phyloP scores from a whole-genome alignment of 2,329 filamentous ascomycete genomes.

The Lasiodiplodia gonubiensis region DNA sequence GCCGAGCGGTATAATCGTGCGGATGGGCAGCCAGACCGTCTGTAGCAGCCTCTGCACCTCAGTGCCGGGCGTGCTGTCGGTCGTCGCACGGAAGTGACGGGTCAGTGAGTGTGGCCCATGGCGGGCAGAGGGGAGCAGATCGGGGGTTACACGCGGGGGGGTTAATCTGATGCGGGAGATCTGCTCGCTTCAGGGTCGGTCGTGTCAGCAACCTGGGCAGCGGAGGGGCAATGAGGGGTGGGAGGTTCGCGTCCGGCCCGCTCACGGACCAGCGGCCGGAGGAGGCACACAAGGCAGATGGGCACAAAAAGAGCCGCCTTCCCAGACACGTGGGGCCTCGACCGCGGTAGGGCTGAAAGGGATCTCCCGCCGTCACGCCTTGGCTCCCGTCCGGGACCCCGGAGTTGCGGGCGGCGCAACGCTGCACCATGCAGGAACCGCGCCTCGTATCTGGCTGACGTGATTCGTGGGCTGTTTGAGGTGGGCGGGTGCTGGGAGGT shows the following conservation, averaged over 20 bases:
- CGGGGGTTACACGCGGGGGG: constrained; percentile 19
- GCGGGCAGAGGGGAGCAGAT: not conserved
- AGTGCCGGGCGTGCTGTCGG: not conserved
- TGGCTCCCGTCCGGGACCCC: constrained; percentile 12
- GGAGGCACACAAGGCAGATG: constrained; percentile 8
- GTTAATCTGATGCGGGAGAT: constrained; percentile 5
- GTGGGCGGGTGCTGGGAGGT: not conserved
- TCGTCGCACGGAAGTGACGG: not conserved
- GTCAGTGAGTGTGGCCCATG: not conserved
- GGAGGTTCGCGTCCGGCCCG: constrained; percentile 6
- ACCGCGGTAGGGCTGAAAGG: constrained; percentile 26
- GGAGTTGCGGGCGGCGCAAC: constrained; percentile 13
- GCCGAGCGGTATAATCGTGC: not conserved
- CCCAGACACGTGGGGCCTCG: constrained; percentile 25
- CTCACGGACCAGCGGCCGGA: constrained; percentile 26
- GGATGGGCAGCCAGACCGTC: not conserved
- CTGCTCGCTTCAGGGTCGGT: constrained; percentile 12
- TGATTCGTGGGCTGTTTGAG: constrained; percentile 13
- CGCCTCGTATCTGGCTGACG: constrained; percentile 25
- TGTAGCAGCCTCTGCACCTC: not conserved
- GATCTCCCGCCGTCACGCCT: constrained; percentile 14
- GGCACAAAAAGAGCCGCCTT: constrained; percentile 18
- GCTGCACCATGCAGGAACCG: constrained; percentile 25
- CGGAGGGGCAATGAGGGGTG: constrained; percentile 9
- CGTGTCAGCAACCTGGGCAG: constrained; percentile 19